Evolutionary conservation across 805 yeast species (phyloP).

Genomic region (Kodamaea neixiangensis): DNA sequence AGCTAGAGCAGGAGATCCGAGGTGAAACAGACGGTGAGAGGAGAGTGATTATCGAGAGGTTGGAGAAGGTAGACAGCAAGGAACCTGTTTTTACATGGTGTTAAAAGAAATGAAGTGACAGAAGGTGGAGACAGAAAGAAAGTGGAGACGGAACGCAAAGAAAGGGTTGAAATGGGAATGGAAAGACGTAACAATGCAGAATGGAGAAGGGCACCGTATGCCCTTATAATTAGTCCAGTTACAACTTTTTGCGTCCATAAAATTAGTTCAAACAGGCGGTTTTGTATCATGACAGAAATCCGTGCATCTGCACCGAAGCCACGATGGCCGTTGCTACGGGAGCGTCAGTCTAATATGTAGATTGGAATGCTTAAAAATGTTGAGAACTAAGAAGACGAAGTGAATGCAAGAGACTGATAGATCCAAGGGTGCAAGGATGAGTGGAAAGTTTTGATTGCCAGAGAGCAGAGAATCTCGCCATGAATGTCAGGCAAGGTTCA

Average conservation of each 20-base stretch:
- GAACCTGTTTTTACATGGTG: slow-evolving; percentile 75
- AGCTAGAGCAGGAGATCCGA: neutral
- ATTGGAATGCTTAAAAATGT: too few relatives aligned
- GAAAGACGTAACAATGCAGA: neutral
- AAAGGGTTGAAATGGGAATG: neutral
- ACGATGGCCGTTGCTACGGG: too few relatives aligned
- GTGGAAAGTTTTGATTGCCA: too few relatives aligned
- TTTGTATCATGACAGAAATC: neutral
- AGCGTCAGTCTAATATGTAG: too few relatives aligned
- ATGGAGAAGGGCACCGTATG: neutral
- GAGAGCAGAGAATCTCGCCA: slow-evolving; percentile 3
- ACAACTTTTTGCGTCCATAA: too few relatives aligned
- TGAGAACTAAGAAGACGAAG: too few relatives aligned
- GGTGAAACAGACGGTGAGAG: slow-evolving; percentile 18
- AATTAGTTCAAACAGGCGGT: too few relatives aligned
- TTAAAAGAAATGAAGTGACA: too few relatives aligned
- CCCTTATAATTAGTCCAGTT: neutral
- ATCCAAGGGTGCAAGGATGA: too few relatives aligned
- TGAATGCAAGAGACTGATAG: too few relatives aligned
- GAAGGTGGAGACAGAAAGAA: neutral
- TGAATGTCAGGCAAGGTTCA: neutral
- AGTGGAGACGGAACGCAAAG: neutral
- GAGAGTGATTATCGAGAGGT: slow-evolving; percentile 58
- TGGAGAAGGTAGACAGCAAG: slow-evolving; percentile 53
- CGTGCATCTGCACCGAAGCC: neutral